Conservation (phyloP, 306 rosid species). For the Cucurbita argyrosperma region DNA sequence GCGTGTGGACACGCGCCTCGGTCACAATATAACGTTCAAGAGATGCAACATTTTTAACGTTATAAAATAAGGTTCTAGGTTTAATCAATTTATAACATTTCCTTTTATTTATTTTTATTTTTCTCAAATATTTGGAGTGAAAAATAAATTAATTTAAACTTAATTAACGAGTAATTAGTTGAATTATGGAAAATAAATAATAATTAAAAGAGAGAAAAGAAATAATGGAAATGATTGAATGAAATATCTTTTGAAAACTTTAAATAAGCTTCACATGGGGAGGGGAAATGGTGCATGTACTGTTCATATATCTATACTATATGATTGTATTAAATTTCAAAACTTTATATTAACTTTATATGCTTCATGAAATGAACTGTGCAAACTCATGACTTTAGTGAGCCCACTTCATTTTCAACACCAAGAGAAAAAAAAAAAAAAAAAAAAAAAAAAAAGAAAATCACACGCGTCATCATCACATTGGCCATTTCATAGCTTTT, state of each 20-base stretch:
- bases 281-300: background rate
- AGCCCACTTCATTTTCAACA: background rate
- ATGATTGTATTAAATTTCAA: background rate
- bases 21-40: too few relatives aligned
- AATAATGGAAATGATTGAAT: background rate
- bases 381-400: background rate
- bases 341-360: background rate
- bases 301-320: background rate
- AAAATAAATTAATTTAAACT: background rate
- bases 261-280: slow-evolving; percentile 3
- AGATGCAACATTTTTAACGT: background rate
- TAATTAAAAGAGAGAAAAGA: background rate
- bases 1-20: background rate
- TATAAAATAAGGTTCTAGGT: background rate
- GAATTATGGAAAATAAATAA: background rate
- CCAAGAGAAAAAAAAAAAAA: background rate
- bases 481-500: background rate
- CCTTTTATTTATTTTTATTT: too few relatives aligned
- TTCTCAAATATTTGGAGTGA: too few relatives aligned
- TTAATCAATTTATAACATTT: too few relatives aligned
- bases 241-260: background rate
- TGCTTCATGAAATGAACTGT: background rate
- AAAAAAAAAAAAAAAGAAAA: background rate
- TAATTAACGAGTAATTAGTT: background rate
- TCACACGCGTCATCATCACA: slow-evolving; percentile 8